Percentiles rank a stretch among this genome's conserved stretches.
Conservation (phyloP, 257 asterid species). For the Cinchona pubescens region DNA sequence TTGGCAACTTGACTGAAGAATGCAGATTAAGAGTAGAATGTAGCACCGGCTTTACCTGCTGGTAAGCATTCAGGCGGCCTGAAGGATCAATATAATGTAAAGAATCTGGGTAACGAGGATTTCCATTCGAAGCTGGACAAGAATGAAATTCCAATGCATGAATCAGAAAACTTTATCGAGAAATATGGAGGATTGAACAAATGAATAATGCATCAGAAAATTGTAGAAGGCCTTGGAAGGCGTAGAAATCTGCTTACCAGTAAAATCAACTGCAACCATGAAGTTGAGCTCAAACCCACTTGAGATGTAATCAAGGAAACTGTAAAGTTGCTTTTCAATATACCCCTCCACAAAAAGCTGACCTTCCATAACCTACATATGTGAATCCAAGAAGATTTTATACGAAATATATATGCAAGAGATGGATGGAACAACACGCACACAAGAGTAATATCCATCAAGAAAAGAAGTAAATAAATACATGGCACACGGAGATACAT, state of each 20-base stretch:
- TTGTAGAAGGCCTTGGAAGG: background rate
- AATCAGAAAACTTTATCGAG: constrained; percentile 9
- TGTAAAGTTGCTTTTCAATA: constrained; percentile 59
- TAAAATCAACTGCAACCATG: constrained; percentile 88
- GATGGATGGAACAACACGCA: background rate
- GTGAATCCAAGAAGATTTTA: constrained; percentile 16
- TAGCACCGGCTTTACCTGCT: constrained; percentile 46
- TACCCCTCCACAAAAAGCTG: constrained; percentile 56
- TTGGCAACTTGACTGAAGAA: background rate
- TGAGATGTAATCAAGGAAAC: constrained; percentile 76
- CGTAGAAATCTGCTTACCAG: constrained; percentile 38
- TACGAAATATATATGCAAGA: constrained; percentile 13
- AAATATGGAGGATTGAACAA: background rate
- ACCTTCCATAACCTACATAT: constrained; percentile 52
- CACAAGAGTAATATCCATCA: background rate
- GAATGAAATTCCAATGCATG: constrained; percentile 11
- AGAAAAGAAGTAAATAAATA: background rate
- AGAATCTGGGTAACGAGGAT: constrained; percentile 52
- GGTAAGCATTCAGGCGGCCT: constrained; percentile 65
- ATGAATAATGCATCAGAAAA: background rate
- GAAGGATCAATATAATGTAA: constrained; percentile 67
- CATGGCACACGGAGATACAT: background rate
- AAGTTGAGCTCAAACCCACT: constrained; percentile 82
- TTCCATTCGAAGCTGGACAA: constrained; percentile 64
- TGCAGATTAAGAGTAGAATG: background rate